These are phyloP conservation scores for Wallacemonas sp. DNA, from an alignment of 208 protist genomes.

Conservation along the genomic window DNA sequence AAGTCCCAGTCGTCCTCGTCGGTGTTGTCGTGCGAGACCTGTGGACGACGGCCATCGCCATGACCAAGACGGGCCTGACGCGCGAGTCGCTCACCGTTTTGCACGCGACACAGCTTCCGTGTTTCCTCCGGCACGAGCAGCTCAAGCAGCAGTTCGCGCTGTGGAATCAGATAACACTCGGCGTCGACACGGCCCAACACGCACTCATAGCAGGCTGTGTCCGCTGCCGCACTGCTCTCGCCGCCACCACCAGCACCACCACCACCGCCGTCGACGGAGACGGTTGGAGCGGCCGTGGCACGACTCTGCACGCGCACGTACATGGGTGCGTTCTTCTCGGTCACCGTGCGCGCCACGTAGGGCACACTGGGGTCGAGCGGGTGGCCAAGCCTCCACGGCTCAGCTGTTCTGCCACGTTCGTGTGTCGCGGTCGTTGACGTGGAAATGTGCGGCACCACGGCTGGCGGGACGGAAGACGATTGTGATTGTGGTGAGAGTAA, in stretches of 20 bases:
- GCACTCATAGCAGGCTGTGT: neutral
- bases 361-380: conserved; percentile 53
- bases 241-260: neutral
- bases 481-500: neutral
- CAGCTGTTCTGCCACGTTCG: conserved; percentile 6
- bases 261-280: neutral
- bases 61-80: conserved; percentile 44
- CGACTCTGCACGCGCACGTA: neutral
- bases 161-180: conserved; percentile 75
- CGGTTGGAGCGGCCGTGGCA: neutral
- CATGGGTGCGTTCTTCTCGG: conserved; percentile 26
- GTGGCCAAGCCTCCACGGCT: conserved; percentile 66
- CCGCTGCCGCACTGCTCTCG: neutral
- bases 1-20: neutral
- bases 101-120: conserved; percentile 41
- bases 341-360: conserved; percentile 47
- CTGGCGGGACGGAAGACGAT: neutral
- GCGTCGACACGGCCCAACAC: conserved; percentile 54
- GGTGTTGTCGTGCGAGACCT: conserved; percentile 4
- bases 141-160: conserved; percentile 73
- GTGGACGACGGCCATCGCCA: conserved; percentile 4
- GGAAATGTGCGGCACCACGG: neutral
- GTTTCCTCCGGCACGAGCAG: conserved; percentile 52
- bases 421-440: neutral
- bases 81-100: conserved; percentile 54